Evolutionary conservation across 106 monocot genomes (phyloP), one percentile per base, ranked within the genome.

Genomic region (Iris macrosiphon): DNA sequence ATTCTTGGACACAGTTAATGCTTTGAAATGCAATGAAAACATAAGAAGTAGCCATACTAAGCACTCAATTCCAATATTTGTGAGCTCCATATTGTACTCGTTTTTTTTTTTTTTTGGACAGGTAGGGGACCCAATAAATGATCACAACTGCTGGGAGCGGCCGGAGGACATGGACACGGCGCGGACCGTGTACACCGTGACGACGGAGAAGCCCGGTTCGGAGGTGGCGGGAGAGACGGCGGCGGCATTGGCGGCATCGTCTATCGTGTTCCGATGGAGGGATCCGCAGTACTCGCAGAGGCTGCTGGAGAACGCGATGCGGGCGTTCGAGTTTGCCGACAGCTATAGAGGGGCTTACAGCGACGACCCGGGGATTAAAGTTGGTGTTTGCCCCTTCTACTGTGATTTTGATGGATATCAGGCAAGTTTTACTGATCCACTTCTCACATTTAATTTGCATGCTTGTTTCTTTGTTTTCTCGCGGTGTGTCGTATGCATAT

Each of bases 91-190:
- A 7, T 37, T 7, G 12, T 37, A 7, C 5, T 7, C 12, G 37
- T 37, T 37, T 37, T 37, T 7, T 37, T 37, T 16, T 53, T 32
- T 32, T 34, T 12, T 44, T 41, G n/a, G 6, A 5, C 24, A 93
- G 93, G 95, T 95, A 31, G 94, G 94, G 31, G 79, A 95, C 37
- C 94, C 89, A 9, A 47, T 76, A 40, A 59, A 49, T 16, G 89
- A 95, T 60, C 94, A 95, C 66, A 85, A 76, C 59, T 95, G 94
- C 65, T 95, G 89, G 94, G 94, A 95, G 74, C 57, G 89, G 71
- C 82, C 95, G 46, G 95, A 95, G 75, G 95, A 95, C 76, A 95
- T 95, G 95, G 95, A 95, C 72, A 95, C 95, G 8, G 57, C 66
- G 6, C 52, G 95, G 57, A 89, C 78, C 4, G 89, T 85, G 25